Evolutionary conservation across 2,329 filamentous ascomycete genomes (phyloP).

Genomic region (Talaromyces sp.): DNA sequence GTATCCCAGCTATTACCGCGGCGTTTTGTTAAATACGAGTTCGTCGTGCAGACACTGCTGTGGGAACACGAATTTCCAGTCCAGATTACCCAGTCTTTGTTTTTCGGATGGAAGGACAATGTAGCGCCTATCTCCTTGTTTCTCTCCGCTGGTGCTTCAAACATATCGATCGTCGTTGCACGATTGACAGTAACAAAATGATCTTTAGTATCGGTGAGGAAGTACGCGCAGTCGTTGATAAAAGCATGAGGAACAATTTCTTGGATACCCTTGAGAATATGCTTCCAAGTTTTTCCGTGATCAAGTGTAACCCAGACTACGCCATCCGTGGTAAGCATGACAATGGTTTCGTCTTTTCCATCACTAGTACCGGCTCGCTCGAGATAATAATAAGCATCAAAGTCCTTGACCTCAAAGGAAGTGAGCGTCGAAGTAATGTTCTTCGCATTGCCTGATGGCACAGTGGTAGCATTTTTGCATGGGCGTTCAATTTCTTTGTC

Average conservation of each 20-base stretch:
- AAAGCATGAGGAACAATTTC: conserved; percentile 73
- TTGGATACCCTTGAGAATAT: conserved; percentile 64
- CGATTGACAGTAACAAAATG: conserved; percentile 80
- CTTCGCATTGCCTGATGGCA: conserved; percentile 49
- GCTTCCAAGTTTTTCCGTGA: conserved; percentile 83
- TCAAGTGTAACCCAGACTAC: conserved; percentile 72
- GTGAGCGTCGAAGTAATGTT: conserved; percentile 61
- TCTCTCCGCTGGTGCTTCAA: conserved; percentile 64
- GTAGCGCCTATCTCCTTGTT: conserved; percentile 50
- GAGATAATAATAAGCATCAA: conserved; percentile 65
- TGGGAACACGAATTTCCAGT: conserved; percentile 68
- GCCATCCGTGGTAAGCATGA: conserved; percentile 56
- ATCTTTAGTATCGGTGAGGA: conserved; percentile 65
- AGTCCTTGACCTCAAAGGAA: conserved; percentile 58
- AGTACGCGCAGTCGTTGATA: conserved; percentile 80
- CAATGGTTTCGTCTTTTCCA: conserved; percentile 67
- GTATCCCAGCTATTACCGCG: conserved; percentile 75
- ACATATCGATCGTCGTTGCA: conserved; percentile 67
- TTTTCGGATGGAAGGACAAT: conserved; percentile 75
- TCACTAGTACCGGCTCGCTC: conserved; percentile 65
- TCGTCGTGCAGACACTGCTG: conserved; percentile 58
- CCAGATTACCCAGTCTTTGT: conserved; percentile 91
- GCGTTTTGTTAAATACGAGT: conserved; percentile 73
- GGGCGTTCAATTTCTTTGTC: conserved; percentile 69
- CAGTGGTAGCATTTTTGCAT: conserved; percentile 61